Evolutionary conservation across 2,329 filamentous ascomycete species (phyloP), one percentile per base, ranked within the genome.

Genomic region (Xylaria sp.): DNA sequence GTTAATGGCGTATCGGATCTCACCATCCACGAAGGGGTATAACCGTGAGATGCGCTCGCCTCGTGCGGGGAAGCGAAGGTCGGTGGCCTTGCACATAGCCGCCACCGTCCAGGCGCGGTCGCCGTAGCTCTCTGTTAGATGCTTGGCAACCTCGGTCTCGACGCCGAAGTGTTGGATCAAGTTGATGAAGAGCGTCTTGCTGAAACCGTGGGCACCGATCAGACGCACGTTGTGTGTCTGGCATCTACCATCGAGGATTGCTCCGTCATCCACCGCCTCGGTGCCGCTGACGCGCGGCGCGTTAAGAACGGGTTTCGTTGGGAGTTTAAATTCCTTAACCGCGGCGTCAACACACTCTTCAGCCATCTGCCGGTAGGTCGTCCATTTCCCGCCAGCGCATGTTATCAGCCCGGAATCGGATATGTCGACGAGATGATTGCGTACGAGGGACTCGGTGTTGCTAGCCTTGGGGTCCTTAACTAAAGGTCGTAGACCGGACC

Each of bases 21-120:
- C 95, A 58, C 94, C 94, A 76, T 98, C 94, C 29, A 98, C 89
- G 80, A 96, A 97, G 16, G 94, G 93, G 80, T 97, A 97, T 32
- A 97, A 84, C 18, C 87, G 81, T 2, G 92, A 91, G 71, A 98
- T 91, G 70, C 93, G 91, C 80, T 92, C 88, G 65, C 94, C 94
- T 60, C 93, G 88, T 37, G 94, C 91, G 2, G 94, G 94, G 85
- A 94, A 97, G 59, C 93, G 90, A 75, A 90, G 83, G 66, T 92
- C 88, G 0, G 93, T 97, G 0, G 92, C 90, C 18, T 87, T 85
- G 74, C 92, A 95, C 57, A 98, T 85, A 1, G 92, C 88, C 9
- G 93, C 94, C 25, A 98, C 93, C 18, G 92, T 91, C 94, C 94
- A 98, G 23, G 94, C 93, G 66, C 94, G 90, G 81, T 98, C 94